phyloP scores from a whole-genome alignment of 2,329 filamentous ascomycete species.

The Xylaria sp. region DNA sequence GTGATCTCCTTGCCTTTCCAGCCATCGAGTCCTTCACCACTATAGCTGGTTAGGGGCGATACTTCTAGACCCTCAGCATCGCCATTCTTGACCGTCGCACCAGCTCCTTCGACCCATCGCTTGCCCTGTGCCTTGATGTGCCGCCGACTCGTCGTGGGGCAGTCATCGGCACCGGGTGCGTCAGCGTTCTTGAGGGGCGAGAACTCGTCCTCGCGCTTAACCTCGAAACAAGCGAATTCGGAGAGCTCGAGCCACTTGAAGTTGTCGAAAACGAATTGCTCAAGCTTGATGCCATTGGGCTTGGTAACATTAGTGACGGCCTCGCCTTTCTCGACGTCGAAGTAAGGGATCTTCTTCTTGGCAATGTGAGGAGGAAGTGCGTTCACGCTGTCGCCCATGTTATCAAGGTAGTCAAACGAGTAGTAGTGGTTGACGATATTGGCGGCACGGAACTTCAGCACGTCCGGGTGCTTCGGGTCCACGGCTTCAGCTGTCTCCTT shows the following conservation, averaged over 20 bases:
- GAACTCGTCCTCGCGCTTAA: conserved; percentile 97
- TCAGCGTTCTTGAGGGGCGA: conserved; percentile 89
- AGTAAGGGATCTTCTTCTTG: conserved; percentile 95
- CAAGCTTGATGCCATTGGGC: conserved; percentile 98
- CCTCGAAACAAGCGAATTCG: conserved; percentile 96
- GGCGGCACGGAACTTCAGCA: conserved; percentile 95
- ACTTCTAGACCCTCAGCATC: conserved; percentile 81
- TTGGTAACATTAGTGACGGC: conserved; percentile 78
- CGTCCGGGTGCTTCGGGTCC: conserved; percentile 80
- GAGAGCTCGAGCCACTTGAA: conserved; percentile 88
- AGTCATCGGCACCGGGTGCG: conserved; percentile 65
- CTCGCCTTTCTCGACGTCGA: conserved; percentile 80
- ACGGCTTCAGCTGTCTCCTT: conserved; percentile 86
- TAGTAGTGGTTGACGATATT: conserved; percentile 99
- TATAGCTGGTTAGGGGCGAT: conserved; percentile 91
- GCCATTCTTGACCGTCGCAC: conserved; percentile 73
- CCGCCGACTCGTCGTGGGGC: conserved; percentile 89
- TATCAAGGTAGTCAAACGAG: conserved; percentile 90
- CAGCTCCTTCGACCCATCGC: conserved; percentile 84
- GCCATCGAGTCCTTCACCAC: conserved; percentile 70
- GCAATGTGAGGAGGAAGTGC: conserved; percentile 95
- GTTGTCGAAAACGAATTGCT: conserved; percentile 99
- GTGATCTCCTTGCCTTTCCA: conserved; percentile 59
- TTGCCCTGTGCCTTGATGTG: conserved; percentile 92
- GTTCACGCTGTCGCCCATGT: conserved; percentile 86